Conservation (phyloP, 2,329 filamentous ascomycete genomes). For the Apiospora saccharicola region DNA sequence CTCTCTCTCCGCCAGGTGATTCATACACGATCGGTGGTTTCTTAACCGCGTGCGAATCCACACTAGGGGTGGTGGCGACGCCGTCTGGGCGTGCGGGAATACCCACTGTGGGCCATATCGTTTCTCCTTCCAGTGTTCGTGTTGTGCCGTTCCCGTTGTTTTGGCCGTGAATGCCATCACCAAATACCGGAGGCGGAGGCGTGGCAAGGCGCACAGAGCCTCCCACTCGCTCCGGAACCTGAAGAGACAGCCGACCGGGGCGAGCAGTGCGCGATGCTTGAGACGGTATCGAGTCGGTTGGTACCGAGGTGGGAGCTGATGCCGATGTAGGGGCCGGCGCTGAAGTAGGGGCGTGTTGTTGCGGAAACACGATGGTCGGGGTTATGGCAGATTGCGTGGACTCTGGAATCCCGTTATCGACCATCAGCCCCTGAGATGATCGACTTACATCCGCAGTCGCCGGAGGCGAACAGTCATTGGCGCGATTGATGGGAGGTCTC, state of each 20-base stretch:
- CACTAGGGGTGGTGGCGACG: background rate
- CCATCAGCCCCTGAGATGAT: constrained; percentile 31
- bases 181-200: constrained; percentile 39
- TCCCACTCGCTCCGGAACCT: constrained; percentile 67
- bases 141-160: constrained; percentile 8
- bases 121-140: background rate
- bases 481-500: constrained; percentile 75
- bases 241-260: constrained; percentile 63
- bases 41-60: background rate
- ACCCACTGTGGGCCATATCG: constrained; percentile 12
- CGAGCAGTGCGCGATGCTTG: constrained; percentile 39
- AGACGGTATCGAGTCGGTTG: background rate
- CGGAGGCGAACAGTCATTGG: constrained; percentile 70
- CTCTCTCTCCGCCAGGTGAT: constrained; percentile 51
- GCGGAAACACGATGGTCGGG: constrained; percentile 35
- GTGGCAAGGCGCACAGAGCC: constrained; percentile 70
- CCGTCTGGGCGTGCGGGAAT: background rate
- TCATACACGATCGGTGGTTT: constrained; percentile 7
- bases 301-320: background rate
- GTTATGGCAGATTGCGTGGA: constrained; percentile 37
- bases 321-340: constrained; percentile 28
- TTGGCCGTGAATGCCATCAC: constrained; percentile 16
- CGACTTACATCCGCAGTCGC: constrained; percentile 69
- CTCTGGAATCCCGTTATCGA: constrained; percentile 29
- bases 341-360: constrained; percentile 33